phyloP scores from a whole-genome alignment of 106 monocot genomes.

The Chionographis japonica region DNA sequence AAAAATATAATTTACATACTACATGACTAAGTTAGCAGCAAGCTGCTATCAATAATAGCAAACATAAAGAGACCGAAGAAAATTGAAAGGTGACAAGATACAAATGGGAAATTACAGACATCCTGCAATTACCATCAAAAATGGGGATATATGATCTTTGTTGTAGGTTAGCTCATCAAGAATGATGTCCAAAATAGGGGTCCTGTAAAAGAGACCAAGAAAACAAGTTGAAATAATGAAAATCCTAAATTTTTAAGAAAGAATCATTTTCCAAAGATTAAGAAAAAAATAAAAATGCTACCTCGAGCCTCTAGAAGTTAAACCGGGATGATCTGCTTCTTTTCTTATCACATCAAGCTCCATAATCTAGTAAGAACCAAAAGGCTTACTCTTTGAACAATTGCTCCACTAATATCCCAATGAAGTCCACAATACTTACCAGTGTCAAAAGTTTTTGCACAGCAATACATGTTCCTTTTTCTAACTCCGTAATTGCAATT shows the following conservation, averaged over 20 bases:
- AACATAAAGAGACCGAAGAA: neutral
- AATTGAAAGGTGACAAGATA: neutral
- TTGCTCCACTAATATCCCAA: neutral
- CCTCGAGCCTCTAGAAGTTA: slow-evolving; percentile 71
- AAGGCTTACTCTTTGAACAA: neutral
- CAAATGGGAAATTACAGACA: neutral
- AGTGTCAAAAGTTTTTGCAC: slow-evolving; percentile 52
- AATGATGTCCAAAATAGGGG: slow-evolving; percentile 66
- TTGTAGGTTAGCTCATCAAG: slow-evolving; percentile 80
- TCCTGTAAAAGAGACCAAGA: slow-evolving; percentile 25
- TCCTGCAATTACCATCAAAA: slow-evolving; percentile 49
- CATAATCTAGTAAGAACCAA: slow-evolving; percentile 52
- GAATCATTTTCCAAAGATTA: neutral
- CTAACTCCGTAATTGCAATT: slow-evolving; percentile 32
- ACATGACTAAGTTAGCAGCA: too few relatives aligned
- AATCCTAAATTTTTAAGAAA: slow-evolving; percentile 2
- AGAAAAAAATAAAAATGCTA: slow-evolving; percentile 9
- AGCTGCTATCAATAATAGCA: too few relatives aligned
- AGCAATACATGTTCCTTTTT: slow-evolving; percentile 30
- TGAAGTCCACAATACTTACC: slow-evolving; percentile 29
- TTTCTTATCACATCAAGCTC: slow-evolving; percentile 67
- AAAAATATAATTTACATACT: neutral
- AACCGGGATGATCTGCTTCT: slow-evolving; percentile 59
- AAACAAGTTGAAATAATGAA: neutral
- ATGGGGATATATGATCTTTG: slow-evolving; percentile 54